Conservation (phyloP, 1,284 basidiomycete genomes). For the Pseudomicrostroma phylloplanum region DNA sequence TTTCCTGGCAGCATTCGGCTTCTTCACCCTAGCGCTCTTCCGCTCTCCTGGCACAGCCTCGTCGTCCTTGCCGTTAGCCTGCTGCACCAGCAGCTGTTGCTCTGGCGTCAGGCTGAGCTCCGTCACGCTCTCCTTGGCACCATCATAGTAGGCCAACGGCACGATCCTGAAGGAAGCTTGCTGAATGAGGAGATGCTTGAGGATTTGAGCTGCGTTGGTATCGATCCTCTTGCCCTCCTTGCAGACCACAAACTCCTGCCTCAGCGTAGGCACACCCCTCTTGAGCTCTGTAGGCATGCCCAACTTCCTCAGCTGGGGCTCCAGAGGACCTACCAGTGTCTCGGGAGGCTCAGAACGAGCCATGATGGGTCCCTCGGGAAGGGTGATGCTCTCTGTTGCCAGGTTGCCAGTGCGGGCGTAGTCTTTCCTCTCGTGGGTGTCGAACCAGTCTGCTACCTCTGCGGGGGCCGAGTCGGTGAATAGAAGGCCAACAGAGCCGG, state of each 20-base stretch:
- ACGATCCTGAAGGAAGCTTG: conserved; percentile 45
- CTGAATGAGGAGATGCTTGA: conserved; percentile 47
- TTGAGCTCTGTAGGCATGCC: conserved; percentile 80
- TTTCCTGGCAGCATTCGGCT: conserved; percentile 10
- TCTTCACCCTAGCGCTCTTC: conserved; percentile 27
- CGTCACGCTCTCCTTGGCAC: conserved; percentile 19
- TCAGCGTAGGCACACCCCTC: conserved; percentile 79
- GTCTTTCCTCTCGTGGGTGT: conserved; percentile 78
- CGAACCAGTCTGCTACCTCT: conserved; percentile 92
- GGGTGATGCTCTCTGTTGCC: conserved; percentile 67
- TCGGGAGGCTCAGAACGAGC: conserved; percentile 50
- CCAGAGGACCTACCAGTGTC: conserved; percentile 91
- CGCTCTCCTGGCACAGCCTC: conserved; percentile 26
- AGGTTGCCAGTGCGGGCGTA: conserved; percentile 82
- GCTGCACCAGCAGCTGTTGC: conserved; percentile 13
- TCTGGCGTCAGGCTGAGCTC: conserved; percentile 17
- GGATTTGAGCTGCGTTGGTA: conserved; percentile 56
- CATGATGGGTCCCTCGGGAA: conserved; percentile 60
- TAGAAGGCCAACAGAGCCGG: conserved; percentile 85
- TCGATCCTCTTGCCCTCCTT: conserved; percentile 72
- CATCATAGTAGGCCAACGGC: conserved; percentile 48
- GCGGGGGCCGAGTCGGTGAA: conserved; percentile 81
- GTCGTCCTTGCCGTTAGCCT: conserved; percentile 17
- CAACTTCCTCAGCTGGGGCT: conserved; percentile 86
- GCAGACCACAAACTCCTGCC: conserved; percentile 69